These are phyloP conservation scores for Wickerhamomyces subpelliculosus DNA, from an alignment of 805 yeast genomes.

Conservation along the genomic window DNA sequence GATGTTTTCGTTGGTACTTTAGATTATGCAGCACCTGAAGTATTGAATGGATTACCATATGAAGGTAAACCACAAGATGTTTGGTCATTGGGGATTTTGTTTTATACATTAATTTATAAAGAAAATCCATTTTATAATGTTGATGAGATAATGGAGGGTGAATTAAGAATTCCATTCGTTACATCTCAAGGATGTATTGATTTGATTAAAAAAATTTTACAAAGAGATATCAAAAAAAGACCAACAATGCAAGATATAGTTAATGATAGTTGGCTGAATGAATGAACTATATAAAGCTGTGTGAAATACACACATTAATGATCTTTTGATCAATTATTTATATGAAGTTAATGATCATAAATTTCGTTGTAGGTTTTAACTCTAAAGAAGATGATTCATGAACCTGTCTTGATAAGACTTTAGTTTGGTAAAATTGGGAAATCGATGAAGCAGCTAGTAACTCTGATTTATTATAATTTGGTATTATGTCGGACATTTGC, in stretches of 20 bases:
- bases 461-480: too few species aligned
- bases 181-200: slow-evolving; percentile 51
- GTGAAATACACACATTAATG: background rate
- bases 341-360: background rate
- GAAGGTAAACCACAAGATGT: slow-evolving; percentile 93
- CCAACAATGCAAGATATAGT: slow-evolving; percentile 70
- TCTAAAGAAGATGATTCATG: too few species aligned
- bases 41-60: slow-evolving; percentile 79
- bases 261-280: slow-evolving; percentile 61
- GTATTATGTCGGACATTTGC: too few species aligned
- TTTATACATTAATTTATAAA: slow-evolving; percentile 85
- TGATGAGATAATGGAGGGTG: slow-evolving; percentile 93
- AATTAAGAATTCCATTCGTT: slow-evolving; percentile 61
- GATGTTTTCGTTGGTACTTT: slow-evolving; percentile 97
- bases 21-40: slow-evolving; percentile 98
- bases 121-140: slow-evolving; percentile 95
- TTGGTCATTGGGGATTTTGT: slow-evolving; percentile 91
- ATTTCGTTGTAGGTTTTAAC: background rate
- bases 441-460: too few species aligned
- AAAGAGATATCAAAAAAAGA: slow-evolving; percentile 57
- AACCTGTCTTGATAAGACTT: too few species aligned
- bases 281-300: background rate
- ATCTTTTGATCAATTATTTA: background rate
- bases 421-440: too few species aligned
- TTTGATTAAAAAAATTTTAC: slow-evolving; percentile 58